Evolutionary conservation across 179 eudicot genomes (phyloP).

Genomic region (Carnegiea gigantea): DNA sequence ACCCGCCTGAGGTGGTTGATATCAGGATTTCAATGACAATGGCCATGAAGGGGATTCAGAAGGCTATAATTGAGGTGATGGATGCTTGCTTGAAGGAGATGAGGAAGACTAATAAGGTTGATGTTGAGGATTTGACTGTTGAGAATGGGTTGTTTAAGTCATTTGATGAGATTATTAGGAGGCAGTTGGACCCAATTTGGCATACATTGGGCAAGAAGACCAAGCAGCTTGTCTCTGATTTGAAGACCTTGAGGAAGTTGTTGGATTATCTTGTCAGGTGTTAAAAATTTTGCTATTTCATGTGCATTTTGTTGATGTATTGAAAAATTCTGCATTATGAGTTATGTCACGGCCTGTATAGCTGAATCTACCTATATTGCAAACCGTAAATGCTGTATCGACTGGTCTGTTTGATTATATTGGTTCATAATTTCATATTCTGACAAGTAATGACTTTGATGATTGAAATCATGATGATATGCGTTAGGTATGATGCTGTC

Average conservation of each 20-base stretch:
- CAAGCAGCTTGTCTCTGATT: constrained; percentile 93
- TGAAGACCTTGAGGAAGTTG: constrained; percentile 90
- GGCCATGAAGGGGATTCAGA: constrained; percentile 81
- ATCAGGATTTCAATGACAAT: constrained; percentile 80
- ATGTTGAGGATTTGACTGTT: constrained; percentile 95
- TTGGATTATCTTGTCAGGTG: constrained; percentile 97
- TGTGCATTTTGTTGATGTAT: background rate
- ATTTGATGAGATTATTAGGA: constrained; percentile 95
- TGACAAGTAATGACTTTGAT: background rate
- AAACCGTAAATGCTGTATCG: background rate
- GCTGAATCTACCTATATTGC: background rate
- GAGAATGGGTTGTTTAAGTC: constrained; percentile 96
- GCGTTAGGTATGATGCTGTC: constrained; percentile 90
- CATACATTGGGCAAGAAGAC: constrained; percentile 94
- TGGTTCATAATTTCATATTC: constrained; percentile 6
- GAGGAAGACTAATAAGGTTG: constrained; percentile 97
- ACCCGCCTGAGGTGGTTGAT: constrained; percentile 88
- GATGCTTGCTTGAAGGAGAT: constrained; percentile 98
- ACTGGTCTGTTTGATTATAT: constrained; percentile 2
- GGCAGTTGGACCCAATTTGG: constrained; percentile 98
- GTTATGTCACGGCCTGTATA: background rate
- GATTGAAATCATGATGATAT: background rate
- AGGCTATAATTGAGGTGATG: constrained; percentile 94
- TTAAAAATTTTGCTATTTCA: background rate
- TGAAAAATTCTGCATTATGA: background rate